phyloP scores from a whole-genome alignment of 257 asterid genomes.

The Solanum sparsipilum region DNA sequence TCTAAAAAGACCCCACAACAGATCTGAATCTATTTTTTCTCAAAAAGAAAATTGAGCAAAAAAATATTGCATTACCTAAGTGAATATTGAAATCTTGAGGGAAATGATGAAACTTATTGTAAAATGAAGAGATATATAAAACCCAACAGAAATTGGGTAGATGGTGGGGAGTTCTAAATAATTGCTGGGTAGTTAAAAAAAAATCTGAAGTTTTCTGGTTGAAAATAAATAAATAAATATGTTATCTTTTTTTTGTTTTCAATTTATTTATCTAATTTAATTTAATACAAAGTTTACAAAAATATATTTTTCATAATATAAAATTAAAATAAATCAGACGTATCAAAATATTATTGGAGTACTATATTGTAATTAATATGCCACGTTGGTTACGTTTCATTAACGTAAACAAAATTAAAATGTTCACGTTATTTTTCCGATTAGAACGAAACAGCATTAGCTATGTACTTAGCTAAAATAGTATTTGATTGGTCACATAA shows the following conservation, averaged over 20 bases:
- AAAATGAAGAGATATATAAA: neutral
- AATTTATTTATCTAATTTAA: too few relatives aligned
- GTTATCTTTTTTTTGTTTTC: too few relatives aligned
- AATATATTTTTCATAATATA: too few relatives aligned
- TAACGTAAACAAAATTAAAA: neutral
- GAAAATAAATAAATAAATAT: neutral
- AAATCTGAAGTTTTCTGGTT: neutral
- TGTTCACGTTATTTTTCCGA: neutral
- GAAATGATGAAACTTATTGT: neutral
- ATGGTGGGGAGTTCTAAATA: neutral
- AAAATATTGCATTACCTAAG: neutral
- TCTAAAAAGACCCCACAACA: neutral
- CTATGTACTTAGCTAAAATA: neutral
- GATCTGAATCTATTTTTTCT: constrained; percentile 19
- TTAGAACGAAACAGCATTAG: neutral
- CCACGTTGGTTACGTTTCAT: neutral
- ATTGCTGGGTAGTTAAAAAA: neutral
- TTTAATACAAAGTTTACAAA: too few relatives aligned
- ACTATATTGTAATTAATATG: neutral
- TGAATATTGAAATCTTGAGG: neutral
- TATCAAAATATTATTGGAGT: neutral
- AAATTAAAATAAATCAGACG: too few relatives aligned
- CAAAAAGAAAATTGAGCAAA: neutral
- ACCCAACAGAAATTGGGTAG: neutral
- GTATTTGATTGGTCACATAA: neutral